Conservation (phyloP, 305 asterid genomes). For the Solanum aculeatissimum region DNA sequence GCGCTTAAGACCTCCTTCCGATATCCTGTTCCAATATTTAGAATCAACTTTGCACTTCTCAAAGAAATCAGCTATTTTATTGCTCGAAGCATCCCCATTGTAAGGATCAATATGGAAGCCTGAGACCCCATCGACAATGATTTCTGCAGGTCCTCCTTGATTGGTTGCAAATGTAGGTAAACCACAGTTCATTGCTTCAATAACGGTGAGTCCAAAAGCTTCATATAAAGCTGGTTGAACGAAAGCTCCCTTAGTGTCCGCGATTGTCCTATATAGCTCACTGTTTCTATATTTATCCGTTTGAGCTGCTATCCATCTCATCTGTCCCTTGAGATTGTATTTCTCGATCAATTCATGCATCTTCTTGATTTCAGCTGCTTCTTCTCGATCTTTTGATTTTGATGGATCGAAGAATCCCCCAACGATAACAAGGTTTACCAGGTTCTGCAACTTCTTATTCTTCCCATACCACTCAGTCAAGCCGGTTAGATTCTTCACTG, state of each 20-base stretch:
- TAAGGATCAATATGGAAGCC: constrained; percentile 66
- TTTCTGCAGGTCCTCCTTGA: constrained; percentile 82
- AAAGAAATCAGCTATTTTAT: constrained; percentile 52
- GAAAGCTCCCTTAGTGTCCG: constrained; percentile 68
- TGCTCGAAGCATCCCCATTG: constrained; percentile 45
- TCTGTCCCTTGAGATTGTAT: constrained; percentile 52
- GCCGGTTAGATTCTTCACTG: constrained; percentile 64
- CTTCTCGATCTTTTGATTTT: constrained; percentile 66
- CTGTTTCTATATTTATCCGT: constrained; percentile 56
- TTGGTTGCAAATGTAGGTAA: constrained; percentile 67
- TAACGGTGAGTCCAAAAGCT: constrained; percentile 67
- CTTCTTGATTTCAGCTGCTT: constrained; percentile 58
- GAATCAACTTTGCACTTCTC: constrained; percentile 49
- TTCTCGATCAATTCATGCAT: constrained; percentile 50
- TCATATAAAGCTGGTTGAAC: constrained; percentile 64
- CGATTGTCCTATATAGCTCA: constrained; percentile 56
- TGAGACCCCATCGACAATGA: constrained; percentile 55
- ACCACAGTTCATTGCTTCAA: constrained; percentile 80
- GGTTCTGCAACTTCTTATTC: constrained; percentile 33
- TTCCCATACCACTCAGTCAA: constrained; percentile 68
- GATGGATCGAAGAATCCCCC: constrained; percentile 59
- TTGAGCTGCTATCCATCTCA: constrained; percentile 84
- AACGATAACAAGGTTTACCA: constrained; percentile 67
- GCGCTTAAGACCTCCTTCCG: constrained; percentile 48
- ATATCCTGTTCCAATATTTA: constrained; percentile 43